A percentile compares a stretch with the other conserved stretches of the same genome.
Conservation (phyloP, 192 early-diverging fungal genomes). For the Umbelopsis sp. region DNA sequence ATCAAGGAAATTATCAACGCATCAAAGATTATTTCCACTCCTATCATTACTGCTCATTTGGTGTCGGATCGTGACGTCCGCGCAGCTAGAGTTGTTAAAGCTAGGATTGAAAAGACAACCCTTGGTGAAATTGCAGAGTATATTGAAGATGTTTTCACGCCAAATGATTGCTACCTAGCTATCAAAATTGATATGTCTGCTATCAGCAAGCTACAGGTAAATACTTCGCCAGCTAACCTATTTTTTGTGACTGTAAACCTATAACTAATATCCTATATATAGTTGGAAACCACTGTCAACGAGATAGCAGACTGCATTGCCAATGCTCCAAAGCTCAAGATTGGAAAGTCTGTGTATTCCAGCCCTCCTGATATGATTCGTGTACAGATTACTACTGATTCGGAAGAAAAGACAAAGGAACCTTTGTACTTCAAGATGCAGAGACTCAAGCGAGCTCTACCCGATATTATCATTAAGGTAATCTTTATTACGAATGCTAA, state of each 20-base stretch:
- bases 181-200: constrained; percentile 85
- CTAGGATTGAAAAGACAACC: constrained; percentile 88
- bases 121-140: constrained; percentile 93
- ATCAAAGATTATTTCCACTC: constrained; percentile 92
- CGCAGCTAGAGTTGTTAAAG: constrained; percentile 95
- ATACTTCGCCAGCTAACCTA: neutral
- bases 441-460: constrained; percentile 79
- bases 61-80: constrained; percentile 65
- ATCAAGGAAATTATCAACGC: constrained; percentile 99
- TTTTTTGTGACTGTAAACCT: neutral
- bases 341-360: constrained; percentile 71
- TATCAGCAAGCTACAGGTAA: constrained; percentile 77
- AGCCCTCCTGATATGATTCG: constrained; percentile 63
- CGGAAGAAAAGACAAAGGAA: constrained; percentile 53
- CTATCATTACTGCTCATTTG: constrained; percentile 83
- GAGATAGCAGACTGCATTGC: constrained; percentile 81
- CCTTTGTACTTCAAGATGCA: constrained; percentile 78
- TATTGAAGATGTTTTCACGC: constrained; percentile 87
- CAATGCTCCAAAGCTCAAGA: constrained; percentile 84
- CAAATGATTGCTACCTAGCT: constrained; percentile 72
- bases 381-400: constrained; percentile 52
- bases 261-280: neutral
- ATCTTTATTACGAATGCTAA: neutral
- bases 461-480: constrained; percentile 85
- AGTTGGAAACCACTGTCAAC: constrained; percentile 84